Base-by-base conservation (phyloP, 1,284 basidiomycete genomes). In the Irpex lacteus region DNA sequence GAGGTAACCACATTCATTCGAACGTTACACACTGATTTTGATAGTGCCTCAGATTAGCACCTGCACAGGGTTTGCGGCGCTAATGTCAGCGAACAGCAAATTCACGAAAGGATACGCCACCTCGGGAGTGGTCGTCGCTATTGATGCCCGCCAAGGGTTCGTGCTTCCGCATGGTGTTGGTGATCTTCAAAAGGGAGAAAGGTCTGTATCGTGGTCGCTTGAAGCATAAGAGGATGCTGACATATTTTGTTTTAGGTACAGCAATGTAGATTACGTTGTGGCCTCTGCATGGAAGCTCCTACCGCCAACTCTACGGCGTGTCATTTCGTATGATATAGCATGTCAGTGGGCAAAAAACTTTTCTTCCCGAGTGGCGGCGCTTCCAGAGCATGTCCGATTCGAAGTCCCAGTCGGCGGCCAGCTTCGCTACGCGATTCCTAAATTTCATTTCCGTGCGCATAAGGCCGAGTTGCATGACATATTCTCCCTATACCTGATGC, bases 111-210 rank as follows among this genome's bases (percentile, higher is more conserved):
- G 70, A 0, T 67, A 69, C n/a, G 55, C 59, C 1, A 58, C 70
- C 4, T 70, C 70, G 0, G 72, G 73, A 5, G 64, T 74, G 1
- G 70, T 66, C 0, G 65, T 64, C 0, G 63, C 66, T 2, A 60
- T 68, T 2, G 72, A 71, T 59, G 57, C 68, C 3, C 69, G 69
- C 0, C 73, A 74, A 59, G 67, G 64, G 5, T 65, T 72, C 52
- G 65, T 70, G 26, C 66, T 67, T 0, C 66, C 68, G 1, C 69
- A 67, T 37, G 69, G 68, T 0, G 62, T 71, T 0, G 70, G 69
- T 4, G 71, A 73, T 61, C 63, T 73, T 2, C 70, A 73, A 61
- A 67, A 67, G 37, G 72, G 71, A 6, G 72, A 73, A 60, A 26
- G 68, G 71, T 72, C 36, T 2, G 49, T 40, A n/a, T n/a, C n/a